These are phyloP conservation scores for Opeltia flavorubescens DNA, from an alignment of 495 filamentous ascomycete species.

Conservation along the genomic window DNA sequence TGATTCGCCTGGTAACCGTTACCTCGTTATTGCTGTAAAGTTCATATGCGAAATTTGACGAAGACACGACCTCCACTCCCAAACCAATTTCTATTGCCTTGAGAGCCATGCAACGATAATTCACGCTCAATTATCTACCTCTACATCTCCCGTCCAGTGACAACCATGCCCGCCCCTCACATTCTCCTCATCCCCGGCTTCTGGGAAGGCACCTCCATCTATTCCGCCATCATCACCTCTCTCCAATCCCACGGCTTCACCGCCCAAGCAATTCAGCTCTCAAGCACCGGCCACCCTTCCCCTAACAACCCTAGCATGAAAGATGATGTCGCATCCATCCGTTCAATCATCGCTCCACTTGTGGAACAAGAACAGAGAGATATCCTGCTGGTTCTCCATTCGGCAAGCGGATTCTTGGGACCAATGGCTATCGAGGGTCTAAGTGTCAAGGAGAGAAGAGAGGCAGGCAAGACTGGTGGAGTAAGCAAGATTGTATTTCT, in stretches of 20 bases:
- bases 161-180: too few species aligned
- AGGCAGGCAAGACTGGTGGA: constrained; percentile 6
- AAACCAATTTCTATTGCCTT: too few species aligned
- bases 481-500: constrained; percentile 18
- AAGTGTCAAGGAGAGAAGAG: neutral
- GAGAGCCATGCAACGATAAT: too few species aligned
- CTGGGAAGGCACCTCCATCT: constrained; percentile 22
- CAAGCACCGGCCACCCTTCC: constrained; percentile 16
- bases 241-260: constrained; percentile 8
- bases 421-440: constrained; percentile 23
- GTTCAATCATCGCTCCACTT: constrained; percentile 10
- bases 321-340: constrained; percentile 17
- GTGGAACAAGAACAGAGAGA: constrained; percentile 11
- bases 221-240: constrained; percentile 7
- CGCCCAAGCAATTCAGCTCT: constrained; percentile 7
- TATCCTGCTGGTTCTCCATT: constrained; percentile 25
- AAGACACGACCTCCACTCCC: too few species aligned
- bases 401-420: constrained; percentile 23
- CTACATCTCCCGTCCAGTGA: too few species aligned
- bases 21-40: too few species aligned
- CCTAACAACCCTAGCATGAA: constrained; percentile 14
- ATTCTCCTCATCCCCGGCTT: constrained; percentile 22
- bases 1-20: too few species aligned
- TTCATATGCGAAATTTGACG: too few species aligned
- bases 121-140: too few species aligned